A percentile compares a stretch with the other conserved stretches of the same genome.
These are phyloP conservation scores for Pachyrhizus erosus DNA, from an alignment of 306 rosid species.

Conservation along the genomic window DNA sequence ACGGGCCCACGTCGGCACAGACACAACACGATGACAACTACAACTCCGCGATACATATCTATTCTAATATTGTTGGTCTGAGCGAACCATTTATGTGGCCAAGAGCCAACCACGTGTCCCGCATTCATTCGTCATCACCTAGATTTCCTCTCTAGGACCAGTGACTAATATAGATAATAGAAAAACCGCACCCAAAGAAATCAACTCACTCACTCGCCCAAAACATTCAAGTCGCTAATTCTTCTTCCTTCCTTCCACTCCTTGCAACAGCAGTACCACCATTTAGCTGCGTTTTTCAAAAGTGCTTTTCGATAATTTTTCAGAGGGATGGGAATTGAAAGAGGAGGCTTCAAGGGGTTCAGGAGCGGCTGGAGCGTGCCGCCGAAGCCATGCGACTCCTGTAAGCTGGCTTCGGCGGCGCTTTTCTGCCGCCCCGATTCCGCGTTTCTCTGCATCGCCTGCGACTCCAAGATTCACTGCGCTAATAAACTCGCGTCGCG, in stretches of 20 bases:
- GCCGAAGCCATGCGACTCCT: conserved; percentile 78
- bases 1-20: conserved; percentile 78
- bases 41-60: conserved; percentile 42
- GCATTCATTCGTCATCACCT: conserved; percentile 39
- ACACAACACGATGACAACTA: conserved; percentile 59
- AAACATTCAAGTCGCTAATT: neutral
- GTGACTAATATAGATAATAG: conserved; percentile 48
- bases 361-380: conserved; percentile 56
- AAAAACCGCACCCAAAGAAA: conserved; percentile 45
- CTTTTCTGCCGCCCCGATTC: conserved; percentile 78
- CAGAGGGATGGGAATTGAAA: conserved; percentile 60
- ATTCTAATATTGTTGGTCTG: conserved; percentile 30
- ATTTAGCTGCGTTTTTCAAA: conserved; percentile 10
- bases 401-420: conserved; percentile 64
- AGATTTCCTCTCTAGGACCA: conserved; percentile 62
- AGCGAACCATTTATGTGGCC: conserved; percentile 52
- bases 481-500: conserved; percentile 66
- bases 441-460: conserved; percentile 77
- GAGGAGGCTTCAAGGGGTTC: conserved; percentile 49
- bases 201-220: conserved; percentile 23
- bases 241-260: neutral
- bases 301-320: neutral
- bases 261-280: neutral
- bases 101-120: conserved; percentile 56
- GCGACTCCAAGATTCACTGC: conserved; percentile 79